phyloP scores from a whole-genome alignment of 441 rosid species.

The Breynia disticha region DNA sequence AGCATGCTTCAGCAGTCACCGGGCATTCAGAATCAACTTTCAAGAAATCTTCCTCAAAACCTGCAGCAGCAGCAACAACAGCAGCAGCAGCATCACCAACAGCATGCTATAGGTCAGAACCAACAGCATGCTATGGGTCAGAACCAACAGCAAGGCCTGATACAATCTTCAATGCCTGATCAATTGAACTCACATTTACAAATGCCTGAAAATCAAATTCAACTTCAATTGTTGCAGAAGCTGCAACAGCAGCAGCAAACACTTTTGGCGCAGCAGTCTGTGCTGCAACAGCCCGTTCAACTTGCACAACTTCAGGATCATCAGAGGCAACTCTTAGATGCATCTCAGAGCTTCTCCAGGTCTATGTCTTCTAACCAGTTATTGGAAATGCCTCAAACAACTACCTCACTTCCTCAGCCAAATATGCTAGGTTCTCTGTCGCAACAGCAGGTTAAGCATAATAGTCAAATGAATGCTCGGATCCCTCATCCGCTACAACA shows the following conservation, averaged over 20 bases:
- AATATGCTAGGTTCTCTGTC: conserved; percentile 8
- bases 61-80: conserved; percentile 33
- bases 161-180: conserved; percentile 36
- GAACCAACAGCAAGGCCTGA: conserved; percentile 30
- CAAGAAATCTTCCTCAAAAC: conserved; percentile 38
- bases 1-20: conserved; percentile 39
- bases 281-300: conserved; percentile 35
- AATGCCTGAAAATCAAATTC: conserved; percentile 42
- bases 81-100: conserved; percentile 35
- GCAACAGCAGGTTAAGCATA: conserved; percentile 35
- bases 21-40: conserved; percentile 32
- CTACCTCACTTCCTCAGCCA: conserved; percentile 35
- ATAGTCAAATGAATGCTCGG: conserved; percentile 27
- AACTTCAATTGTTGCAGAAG: conserved; percentile 46
- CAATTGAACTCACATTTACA: conserved; percentile 35
- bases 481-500: conserved; percentile 36
- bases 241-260: conserved; percentile 53
- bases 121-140: conserved; percentile 33
- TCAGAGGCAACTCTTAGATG: conserved; percentile 42
- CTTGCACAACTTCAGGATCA: conserved; percentile 37
- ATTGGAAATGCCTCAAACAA: conserved; percentile 35
- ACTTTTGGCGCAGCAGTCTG: conserved; percentile 36
- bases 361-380: conserved; percentile 29
- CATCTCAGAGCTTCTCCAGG: conserved; percentile 42
- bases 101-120: conserved; percentile 27